Evolutionary conservation across 352 stramenopile species (phyloP).

Genomic region (Globisporangium nunn): DNA sequence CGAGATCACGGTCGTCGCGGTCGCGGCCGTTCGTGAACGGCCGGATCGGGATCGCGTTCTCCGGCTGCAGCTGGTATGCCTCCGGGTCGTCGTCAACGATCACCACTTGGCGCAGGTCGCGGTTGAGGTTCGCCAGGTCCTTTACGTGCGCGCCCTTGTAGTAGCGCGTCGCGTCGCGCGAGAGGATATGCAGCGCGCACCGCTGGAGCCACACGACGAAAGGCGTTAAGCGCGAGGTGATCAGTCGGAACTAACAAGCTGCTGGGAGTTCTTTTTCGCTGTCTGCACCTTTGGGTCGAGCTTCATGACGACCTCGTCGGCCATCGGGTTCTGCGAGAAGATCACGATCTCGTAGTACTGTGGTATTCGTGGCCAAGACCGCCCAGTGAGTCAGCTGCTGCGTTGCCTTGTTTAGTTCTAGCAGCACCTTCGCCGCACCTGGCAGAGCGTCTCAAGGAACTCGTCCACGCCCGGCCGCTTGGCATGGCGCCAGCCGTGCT

Average conservation of each 20-base stretch:
- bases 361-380: not conserved
- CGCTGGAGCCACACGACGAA: constrained; percentile 19
- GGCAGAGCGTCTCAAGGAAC: constrained; percentile 76
- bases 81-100: constrained; percentile 78
- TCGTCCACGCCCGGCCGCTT: constrained; percentile 84
- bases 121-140: constrained; percentile 75
- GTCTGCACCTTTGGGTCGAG: constrained; percentile 61
- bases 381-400: not conserved
- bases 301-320: constrained; percentile 74
- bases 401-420: too few species aligned
- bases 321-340: constrained; percentile 81
- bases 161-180: constrained; percentile 76
- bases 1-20: constrained; percentile 71
- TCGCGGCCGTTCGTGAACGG: constrained; percentile 77
- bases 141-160: constrained; percentile 80
- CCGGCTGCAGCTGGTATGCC: constrained; percentile 77
- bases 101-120: constrained; percentile 73
- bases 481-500: constrained; percentile 83
- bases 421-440: constrained; percentile 17
- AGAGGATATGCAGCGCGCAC: constrained; percentile 77
- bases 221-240: not conserved
- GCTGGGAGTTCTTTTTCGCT: not conserved
- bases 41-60: constrained; percentile 76
- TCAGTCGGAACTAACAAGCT: not conserved
- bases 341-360: constrained; percentile 87